phyloP scores from a whole-genome alignment of 345 rosid genomes.

The Citrus medica region DNA sequence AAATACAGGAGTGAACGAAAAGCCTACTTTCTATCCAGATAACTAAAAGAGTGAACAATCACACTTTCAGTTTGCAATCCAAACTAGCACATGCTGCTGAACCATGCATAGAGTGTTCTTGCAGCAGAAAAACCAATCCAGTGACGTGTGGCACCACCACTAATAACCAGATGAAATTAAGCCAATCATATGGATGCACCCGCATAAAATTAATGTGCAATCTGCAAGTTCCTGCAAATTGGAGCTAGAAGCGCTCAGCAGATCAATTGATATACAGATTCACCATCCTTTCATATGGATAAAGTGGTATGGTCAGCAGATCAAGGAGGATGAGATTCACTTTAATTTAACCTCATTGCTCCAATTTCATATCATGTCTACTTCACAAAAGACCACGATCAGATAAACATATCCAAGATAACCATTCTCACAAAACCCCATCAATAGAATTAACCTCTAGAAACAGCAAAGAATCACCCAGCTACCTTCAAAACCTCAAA shows the following conservation, averaged over 20 bases:
- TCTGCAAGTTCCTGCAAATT: not conserved
- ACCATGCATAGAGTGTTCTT: not conserved
- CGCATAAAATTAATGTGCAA: not conserved
- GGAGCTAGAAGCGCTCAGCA: not conserved
- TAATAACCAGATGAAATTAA: not conserved
- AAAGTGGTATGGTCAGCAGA: not conserved
- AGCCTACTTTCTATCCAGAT: not conserved
- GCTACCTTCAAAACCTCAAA: not conserved
- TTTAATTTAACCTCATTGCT: not conserved
- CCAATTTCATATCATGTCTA: not conserved
- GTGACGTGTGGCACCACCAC: not conserved
- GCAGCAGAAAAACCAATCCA: not conserved
- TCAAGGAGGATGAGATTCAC: not conserved
- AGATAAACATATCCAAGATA: not conserved
- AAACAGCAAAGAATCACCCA: not conserved
- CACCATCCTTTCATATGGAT: not conserved
- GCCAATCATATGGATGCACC: not conserved
- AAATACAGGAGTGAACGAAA: not conserved
- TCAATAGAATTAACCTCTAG: not conserved
- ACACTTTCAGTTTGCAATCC: conserved; percentile 12
- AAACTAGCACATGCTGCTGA: not conserved
- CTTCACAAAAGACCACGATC: not conserved
- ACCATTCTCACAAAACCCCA: not conserved
- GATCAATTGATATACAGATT: not conserved
- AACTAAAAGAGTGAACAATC: not conserved